A percentile compares a stretch with the other conserved stretches of the same genome.
Conservation (phyloP, 805 yeast species). For the Kazachstania taianensis region DNA sequence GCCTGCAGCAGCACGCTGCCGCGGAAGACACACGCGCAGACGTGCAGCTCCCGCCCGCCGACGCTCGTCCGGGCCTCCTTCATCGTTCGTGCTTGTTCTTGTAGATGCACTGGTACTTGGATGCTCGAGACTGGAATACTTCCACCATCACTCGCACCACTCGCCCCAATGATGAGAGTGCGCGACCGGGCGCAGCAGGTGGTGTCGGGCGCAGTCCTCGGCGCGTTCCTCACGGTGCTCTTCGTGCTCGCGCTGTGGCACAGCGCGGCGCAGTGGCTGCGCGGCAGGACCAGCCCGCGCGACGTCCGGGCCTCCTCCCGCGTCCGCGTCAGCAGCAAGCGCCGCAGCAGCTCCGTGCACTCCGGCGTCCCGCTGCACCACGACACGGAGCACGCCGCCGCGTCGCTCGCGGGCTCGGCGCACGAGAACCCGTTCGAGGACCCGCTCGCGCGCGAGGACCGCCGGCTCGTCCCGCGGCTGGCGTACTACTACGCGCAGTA, state of each 20-base stretch:
- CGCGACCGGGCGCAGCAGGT: conserved; percentile 6
- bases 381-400: conserved; percentile 17
- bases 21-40: conserved; percentile 18
- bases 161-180: neutral
- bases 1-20: conserved; percentile 22
- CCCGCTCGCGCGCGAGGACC: conserved; percentile 19
- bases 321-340: too few relatives aligned
- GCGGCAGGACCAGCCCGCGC: conserved; percentile 20
- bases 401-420: conserved; percentile 23
- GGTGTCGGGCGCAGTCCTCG: conserved; percentile 5
- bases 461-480: conserved; percentile 41
- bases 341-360: too few relatives aligned
- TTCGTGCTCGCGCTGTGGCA: conserved; percentile 26
- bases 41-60: conserved; percentile 1
- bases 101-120: neutral
- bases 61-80: too few relatives aligned
- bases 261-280: conserved; percentile 20
- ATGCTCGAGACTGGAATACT: neutral
- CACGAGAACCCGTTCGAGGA: conserved; percentile 26
- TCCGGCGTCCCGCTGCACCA: conserved; percentile 17
- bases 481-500: conserved; percentile 56
- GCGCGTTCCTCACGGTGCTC: conserved; percentile 16
- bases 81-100: neutral
- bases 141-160: too few relatives aligned
- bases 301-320: conserved; percentile 21